Evolutionary conservation across 208 protist species (phyloP), one percentile per base, ranked within the genome.

Genomic region (Acanthamoeba royreba): DNA sequence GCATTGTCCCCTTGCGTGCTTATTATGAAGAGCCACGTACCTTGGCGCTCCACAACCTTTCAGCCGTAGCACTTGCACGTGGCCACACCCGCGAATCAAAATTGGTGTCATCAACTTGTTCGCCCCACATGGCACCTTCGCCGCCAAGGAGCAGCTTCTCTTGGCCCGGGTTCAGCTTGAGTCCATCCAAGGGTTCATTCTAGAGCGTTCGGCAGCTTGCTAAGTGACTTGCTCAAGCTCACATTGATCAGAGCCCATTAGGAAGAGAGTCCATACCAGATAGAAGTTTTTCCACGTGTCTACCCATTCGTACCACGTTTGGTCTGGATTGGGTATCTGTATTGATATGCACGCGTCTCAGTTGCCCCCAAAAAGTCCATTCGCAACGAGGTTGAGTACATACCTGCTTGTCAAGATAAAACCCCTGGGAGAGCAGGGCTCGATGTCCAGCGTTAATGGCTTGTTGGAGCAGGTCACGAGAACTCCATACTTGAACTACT

Each of bases 271-370:
- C 7, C 7, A 4, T 63, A 63, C 53, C 53, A 17, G 2, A 72
- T 96, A 96, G 72, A 97, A 88, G n/a, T 45, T 46, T 81, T 96
- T 40, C 94, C 95, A 96, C 38, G 95, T 96, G 45, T 95, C 93
- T 1, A 86, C 74, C 92, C 92, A 95, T 47, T 55, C 74, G 53
- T 92, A 87, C n/a, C 2, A 83, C 9, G 40, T 86, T 9, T 53
- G 25, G 28, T 22, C 3, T 17, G 40, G 42, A 61, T 95, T 38
- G 74, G 93, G 93, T 9, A 55, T 52, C 92, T 95, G 92, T n/a
- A n/a, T n/a, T n/a, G n/a, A n/a, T n/a, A n/a, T n/a, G n/a, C n/a
- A n/a, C n/a, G n/a, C n/a, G n/a, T n/a, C n/a, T n/a, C n/a, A n/a
- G n/a, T n/a, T n/a, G n/a, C n/a, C n/a, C n/a, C n/a, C n/a, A n/a